Evolutionary conservation across 1,139 yeast species (phyloP).

Genomic region (Pneumocystis murina): DNA sequence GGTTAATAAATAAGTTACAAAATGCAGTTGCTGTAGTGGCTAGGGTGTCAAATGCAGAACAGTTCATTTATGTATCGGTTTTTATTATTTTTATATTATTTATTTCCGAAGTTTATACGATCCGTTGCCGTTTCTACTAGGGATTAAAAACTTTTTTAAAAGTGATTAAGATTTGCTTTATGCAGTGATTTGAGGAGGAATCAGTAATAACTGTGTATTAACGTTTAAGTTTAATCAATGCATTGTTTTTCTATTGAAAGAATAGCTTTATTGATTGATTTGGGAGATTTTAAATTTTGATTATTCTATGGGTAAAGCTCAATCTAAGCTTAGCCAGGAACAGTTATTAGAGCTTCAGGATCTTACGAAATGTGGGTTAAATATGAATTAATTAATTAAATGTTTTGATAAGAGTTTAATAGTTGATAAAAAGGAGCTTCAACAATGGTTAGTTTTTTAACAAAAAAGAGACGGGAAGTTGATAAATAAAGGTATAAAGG

Average conservation of each 20-base stretch:
- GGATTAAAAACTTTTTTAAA: no score
- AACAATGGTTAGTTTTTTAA: constrained; percentile 82
- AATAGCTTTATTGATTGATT: background rate
- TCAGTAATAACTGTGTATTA: no score
- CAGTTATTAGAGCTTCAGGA: constrained; percentile 70
- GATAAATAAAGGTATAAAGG: constrained; percentile 9
- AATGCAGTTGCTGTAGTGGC: background rate
- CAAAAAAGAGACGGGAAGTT: background rate
- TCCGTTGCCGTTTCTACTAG: no score
- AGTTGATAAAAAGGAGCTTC: constrained; percentile 78
- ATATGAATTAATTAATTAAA: background rate
- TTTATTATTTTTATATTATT: no score
- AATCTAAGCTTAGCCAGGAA: constrained; percentile 81
- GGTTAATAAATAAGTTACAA: background rate
- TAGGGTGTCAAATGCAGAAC: background rate
- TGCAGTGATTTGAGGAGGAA: no score
- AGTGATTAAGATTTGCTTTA: no score
- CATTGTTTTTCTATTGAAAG: background rate
- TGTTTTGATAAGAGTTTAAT: background rate
- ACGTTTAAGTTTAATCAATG: no score
- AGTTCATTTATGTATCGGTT: background rate
- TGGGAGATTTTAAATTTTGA: background rate
- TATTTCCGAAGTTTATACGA: no score
- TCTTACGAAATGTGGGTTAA: constrained; percentile 49
- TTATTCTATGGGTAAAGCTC: constrained; percentile 73